A percentile compares a stretch with the other conserved stretches of the same genome.
Evolutionary conservation across 352 stramenopile genomes (phyloP).

Genomic region (Peronospora destructor): DNA sequence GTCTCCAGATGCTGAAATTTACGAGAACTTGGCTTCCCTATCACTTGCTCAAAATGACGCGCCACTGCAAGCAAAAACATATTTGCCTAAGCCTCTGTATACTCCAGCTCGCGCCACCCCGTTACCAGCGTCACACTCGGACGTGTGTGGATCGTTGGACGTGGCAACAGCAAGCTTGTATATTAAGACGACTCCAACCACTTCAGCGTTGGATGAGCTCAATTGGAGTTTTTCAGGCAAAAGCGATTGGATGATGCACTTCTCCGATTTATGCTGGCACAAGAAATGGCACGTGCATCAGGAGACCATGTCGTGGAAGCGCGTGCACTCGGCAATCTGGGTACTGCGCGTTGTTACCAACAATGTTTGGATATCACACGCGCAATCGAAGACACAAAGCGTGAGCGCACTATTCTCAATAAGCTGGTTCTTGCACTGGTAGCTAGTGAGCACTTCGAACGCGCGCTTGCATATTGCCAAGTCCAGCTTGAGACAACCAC

Average conservation of each 20-base stretch:
- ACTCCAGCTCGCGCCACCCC: not conserved
- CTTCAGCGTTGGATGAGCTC: too few relatives aligned
- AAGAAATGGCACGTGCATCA: conserved; percentile 39
- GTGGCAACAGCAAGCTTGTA: conserved; percentile 14
- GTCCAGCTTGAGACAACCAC: conserved; percentile 62
- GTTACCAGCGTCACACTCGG: conserved; percentile 14
- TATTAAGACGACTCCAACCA: too few relatives aligned
- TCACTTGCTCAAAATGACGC: conserved; percentile 6
- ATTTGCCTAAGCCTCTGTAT: conserved; percentile 2
- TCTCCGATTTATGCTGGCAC: conserved; percentile 53
- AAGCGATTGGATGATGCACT: conserved; percentile 36
- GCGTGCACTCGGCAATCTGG: conserved; percentile 66
- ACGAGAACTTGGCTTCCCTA: conserved; percentile 34
- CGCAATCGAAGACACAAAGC: conserved; percentile 62
- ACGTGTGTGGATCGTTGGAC: conserved; percentile 27
- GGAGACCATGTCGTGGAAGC: conserved; percentile 62
- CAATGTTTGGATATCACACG: conserved; percentile 71
- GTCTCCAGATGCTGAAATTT: conserved; percentile 13
- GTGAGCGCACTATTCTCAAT: conserved; percentile 78
- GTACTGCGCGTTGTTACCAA: conserved; percentile 71
- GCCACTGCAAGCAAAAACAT: not conserved
- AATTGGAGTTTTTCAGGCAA: too few relatives aligned
- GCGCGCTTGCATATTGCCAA: conserved; percentile 53
- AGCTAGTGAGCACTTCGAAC: conserved; percentile 48
- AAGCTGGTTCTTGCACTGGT: conserved; percentile 76